Percentiles rank a stretch among this genome's conserved stretches.
Conservation (phyloP, 2,329 filamentous ascomycete species). For the Aspergillus fructus region DNA sequence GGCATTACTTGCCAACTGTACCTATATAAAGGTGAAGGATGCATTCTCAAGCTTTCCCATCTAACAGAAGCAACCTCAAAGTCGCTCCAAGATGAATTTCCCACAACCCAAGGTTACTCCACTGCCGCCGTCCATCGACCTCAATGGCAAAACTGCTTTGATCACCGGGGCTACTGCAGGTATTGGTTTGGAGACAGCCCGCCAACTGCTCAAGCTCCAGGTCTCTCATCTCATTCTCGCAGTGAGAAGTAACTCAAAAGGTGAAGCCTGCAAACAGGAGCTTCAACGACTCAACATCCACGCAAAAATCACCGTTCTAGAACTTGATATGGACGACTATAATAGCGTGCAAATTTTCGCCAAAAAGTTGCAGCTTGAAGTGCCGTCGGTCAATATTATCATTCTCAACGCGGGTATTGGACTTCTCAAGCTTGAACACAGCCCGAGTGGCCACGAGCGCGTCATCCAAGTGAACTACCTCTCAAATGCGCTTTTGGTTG, state of each 20-base stretch:
- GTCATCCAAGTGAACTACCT: constrained; percentile 38
- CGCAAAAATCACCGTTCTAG: constrained; percentile 17
- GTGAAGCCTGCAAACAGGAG: constrained; percentile 10
- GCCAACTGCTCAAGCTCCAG: constrained; percentile 21
- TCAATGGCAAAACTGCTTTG: constrained; percentile 25
- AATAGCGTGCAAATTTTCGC: constrained; percentile 22
- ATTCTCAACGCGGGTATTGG: not conserved
- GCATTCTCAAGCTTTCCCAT: too few species aligned
- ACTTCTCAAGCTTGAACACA: constrained; percentile 16
- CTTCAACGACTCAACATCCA: not conserved
- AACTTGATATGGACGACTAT: constrained; percentile 20
- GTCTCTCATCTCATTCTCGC: constrained; percentile 24
- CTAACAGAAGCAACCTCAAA: too few species aligned
- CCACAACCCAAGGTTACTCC: not conserved
- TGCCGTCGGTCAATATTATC: not conserved
- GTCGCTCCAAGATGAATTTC: too few species aligned
- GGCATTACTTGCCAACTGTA: too few species aligned
- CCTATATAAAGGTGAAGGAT: too few species aligned
- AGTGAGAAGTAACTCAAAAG: constrained; percentile 24
- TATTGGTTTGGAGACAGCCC: constrained; percentile 24
- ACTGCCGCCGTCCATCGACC: constrained; percentile 12
- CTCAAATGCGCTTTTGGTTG: constrained; percentile 26
- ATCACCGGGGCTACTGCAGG: constrained; percentile 29
- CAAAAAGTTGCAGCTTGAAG: constrained; percentile 15
- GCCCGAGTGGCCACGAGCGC: constrained; percentile 36